Conservation (phyloP, 2,329 filamentous ascomycete species). For the Ophiostoma quercus region DNA sequence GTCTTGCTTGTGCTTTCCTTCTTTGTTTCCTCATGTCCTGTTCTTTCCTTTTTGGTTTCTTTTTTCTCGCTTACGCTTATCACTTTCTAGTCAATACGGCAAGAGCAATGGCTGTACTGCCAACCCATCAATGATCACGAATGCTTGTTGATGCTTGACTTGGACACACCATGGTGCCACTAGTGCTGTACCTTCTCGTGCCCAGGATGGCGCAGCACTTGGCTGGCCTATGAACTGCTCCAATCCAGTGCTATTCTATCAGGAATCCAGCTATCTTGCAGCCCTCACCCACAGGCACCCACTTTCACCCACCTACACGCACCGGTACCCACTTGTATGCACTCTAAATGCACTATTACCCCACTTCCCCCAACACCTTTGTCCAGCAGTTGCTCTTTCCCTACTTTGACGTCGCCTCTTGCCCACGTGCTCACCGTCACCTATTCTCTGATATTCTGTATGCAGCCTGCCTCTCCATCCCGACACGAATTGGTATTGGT, state of each 20-base stretch:
- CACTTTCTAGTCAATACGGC: not conserved
- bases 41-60: constrained; percentile 6
- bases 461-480: not conserved
- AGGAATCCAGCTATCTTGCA: not conserved
- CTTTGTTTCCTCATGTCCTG: constrained; percentile 5
- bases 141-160: not conserved
- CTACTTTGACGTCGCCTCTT: not conserved
- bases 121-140: not conserved
- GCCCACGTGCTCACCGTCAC: constrained; percentile 12
- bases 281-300: not conserved
- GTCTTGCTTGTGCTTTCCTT: constrained; percentile 3
- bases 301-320: not conserved
- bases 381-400: not conserved
- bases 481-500: not conserved
- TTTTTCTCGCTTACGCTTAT: not conserved
- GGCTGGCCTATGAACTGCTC: not conserved
- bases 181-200: constrained; percentile 7
- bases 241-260: not conserved
- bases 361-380: constrained; percentile 5
- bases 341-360: not conserved
- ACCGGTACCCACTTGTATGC: not conserved
- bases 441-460: not conserved
- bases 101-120: not conserved
- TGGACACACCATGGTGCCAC: constrained; percentile 5
- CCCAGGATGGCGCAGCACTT: constrained; percentile 13